phyloP scores from a whole-genome alignment of 164 flowering plant species.

The Brasenia schreberi region DNA sequence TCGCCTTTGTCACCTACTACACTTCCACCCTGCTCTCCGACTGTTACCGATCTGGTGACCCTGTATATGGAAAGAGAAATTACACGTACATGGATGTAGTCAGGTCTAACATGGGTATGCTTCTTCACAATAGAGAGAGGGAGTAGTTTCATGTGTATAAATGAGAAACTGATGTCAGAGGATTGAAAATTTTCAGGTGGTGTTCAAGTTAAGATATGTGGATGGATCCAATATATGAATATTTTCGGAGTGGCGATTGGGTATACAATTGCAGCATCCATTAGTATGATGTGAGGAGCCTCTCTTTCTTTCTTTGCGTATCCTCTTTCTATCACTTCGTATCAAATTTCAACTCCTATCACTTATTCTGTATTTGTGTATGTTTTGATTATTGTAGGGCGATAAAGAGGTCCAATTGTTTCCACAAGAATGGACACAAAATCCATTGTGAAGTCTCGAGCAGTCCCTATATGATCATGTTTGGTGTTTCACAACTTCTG shows the following conservation, averaged over 20 bases:
- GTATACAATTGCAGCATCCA: conserved; percentile 61
- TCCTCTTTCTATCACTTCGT: background rate
- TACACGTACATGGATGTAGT: conserved; percentile 61
- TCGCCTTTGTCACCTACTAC: conserved; percentile 38
- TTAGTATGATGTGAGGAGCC: conserved; percentile 28
- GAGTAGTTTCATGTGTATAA: too few species aligned
- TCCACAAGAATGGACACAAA: conserved; percentile 34
- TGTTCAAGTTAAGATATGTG: conserved; percentile 32
- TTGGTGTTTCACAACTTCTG: conserved; percentile 46
- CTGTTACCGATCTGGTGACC: conserved; percentile 46
- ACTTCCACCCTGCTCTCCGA: conserved; percentile 37
- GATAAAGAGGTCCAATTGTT: conserved; percentile 60
- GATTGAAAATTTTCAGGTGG: conserved; percentile 19
- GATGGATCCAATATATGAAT: conserved; percentile 44
- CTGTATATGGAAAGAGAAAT: conserved; percentile 36
- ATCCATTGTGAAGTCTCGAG: conserved; percentile 53
- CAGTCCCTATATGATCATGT: conserved; percentile 59
- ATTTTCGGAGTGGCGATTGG: conserved; percentile 61
- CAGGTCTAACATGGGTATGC: conserved; percentile 33
- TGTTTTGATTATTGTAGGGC: conserved; percentile 28
- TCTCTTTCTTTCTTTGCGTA: background rate
- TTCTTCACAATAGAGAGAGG: too few species aligned
- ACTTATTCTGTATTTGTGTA: too few species aligned
- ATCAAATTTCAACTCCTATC: too few species aligned
- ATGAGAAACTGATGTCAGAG: too few species aligned